Evolutionary conservation across 352 stramenopile genomes (phyloP), one percentile per base, ranked within the genome.

Genomic region (Phytophthora meadii): DNA sequence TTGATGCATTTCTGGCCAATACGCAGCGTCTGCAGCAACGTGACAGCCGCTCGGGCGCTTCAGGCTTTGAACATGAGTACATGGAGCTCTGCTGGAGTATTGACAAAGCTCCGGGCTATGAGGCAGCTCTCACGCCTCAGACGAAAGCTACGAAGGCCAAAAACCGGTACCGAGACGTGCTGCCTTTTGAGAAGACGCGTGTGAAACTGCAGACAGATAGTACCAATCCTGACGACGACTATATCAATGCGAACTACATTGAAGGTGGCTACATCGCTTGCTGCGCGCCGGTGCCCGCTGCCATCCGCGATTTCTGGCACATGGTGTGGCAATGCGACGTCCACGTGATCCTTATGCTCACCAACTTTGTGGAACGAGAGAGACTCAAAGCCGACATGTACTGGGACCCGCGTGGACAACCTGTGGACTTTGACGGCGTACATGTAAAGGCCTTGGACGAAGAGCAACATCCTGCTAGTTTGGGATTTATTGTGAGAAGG

Each of bases 261-360:
- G 79, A 84, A 40, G 65, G 67, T 2, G 59, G 68, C 45, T 95
- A 92, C 69, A 90, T 95, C 48, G 85, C 87, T 17, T 93, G 82
- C 74, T 89, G 80, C 54, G 84, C 87, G 8, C 87, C 84, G 8
- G 71, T 93, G 4, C 84, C 82, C 2, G 72, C 51, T 19, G 84
- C 76, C 14, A 90, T 93, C 19, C 51, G 34, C 3, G 85, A 94
- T 74, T 95, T 95, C 63, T 95, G 84, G 83, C 82, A 81, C 62
- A 95, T 94, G 87, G 54, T 93, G 2, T 94, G 84, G 85, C 68
- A 92, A 36, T 79, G 68, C 44, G 72, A 92, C 52, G 85, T 93
- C 8, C 75, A 92, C 27, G 85, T 94, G 22, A 74, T 95, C n/a
- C 80, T 93, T 56, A 95, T 95, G 85, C 85, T 95, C 34, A 95